Evolutionary conservation across 345 rosid species (phyloP), one percentile per base, ranked within the genome.

Genomic region (Citrus hindsii): DNA sequence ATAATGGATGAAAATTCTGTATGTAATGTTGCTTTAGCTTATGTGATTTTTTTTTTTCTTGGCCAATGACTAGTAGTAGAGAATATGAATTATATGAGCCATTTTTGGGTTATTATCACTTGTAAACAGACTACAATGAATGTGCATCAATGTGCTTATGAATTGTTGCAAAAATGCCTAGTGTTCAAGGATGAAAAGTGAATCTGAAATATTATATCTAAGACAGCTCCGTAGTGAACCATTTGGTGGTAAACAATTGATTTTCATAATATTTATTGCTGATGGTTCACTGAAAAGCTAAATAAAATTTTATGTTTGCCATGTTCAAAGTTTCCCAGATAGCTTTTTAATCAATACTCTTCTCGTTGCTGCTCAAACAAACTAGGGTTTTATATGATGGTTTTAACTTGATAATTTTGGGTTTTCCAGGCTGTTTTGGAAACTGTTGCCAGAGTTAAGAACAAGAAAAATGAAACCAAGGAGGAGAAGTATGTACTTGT

Each of bases 401-500:
- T 3, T 73, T 73, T 56, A 68, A 74, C 33, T 22, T 73, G 5
- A 28, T 63, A 30, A 40, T 63, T 77, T 81, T 78, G 73, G 25
- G 76, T 75, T 81, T 42, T 25, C 77, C 89, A 92, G 99, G 98
- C 99, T 80, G 97, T 91, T 82, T 75, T 95, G 89, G 98, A 93
- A 87, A 93, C 94, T 64, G 98, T 93, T 25, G 97, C 97, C 53
- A 93, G 98, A 73, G 92, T 92, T 42, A 92, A 81, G 86, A 64
- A 93, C 22, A 93, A 93, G 90, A 93, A 93, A 89, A 93, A 93
- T 84, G 97, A 93, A 66, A 90, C 94, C 55, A 92, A 90, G 86
- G 97, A 91, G 74, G 99, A 92, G 74, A 92, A 92, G 99, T 95
- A 88, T 82, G 90, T 85, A 71, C 72, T 79, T 61, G 25, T 53